Conservation (phyloP, 768 basidiomycete species). For the Lentinula guzmanii region DNA sequence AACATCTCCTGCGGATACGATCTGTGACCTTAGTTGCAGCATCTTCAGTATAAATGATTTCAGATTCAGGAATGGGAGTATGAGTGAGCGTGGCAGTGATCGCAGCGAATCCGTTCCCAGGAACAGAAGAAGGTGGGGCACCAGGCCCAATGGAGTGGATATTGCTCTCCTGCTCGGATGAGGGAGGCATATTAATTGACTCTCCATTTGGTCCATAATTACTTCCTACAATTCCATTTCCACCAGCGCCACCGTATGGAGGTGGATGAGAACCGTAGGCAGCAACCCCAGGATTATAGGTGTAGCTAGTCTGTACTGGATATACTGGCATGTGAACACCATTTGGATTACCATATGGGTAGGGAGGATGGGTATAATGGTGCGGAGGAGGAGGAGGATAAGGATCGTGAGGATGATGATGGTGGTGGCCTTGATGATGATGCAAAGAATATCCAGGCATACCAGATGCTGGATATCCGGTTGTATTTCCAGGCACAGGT, state of each 20-base stretch:
- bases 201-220: not conserved
- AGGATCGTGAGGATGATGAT: not conserved
- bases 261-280: not conserved
- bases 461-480: not conserved
- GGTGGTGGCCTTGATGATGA: not conserved
- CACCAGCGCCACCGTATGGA: not conserved
- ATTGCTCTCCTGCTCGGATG: not conserved
- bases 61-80: slow-evolving; percentile 3
- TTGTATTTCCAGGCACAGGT: not conserved
- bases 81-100: not conserved
- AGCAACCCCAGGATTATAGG: not conserved
- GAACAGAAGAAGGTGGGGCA: not conserved
- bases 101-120: not conserved
- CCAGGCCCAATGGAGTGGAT: not conserved
- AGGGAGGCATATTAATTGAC: not conserved
- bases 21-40: slow-evolving; percentile 77
- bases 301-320: not conserved
- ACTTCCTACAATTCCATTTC: not conserved
- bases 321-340: not conserved
- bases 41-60: slow-evolving; percentile 55
- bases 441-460: not conserved
- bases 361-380: not conserved
- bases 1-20: slow-evolving; percentile 69
- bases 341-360: not conserved
- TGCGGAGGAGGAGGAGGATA: not conserved